A percentile compares a stretch with the other conserved stretches of the same genome.
phyloP scores from a whole-genome alignment of 176 grass and related monocot species.

The Avena atlantica region DNA sequence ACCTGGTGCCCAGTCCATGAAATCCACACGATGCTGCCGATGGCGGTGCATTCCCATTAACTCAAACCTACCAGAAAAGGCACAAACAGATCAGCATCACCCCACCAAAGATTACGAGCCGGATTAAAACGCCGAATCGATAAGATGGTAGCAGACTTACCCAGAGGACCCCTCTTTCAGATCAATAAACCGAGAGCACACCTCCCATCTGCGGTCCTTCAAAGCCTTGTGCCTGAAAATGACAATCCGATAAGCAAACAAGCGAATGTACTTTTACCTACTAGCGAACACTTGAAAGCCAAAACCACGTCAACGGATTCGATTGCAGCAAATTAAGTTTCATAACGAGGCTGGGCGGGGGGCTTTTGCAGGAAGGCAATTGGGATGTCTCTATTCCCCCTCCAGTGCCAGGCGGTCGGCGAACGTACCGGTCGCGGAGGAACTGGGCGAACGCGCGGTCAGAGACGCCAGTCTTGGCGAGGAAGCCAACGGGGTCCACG shows the following conservation, averaged over 20 bases:
- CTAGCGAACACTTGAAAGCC: background rate
- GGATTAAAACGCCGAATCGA: background rate
- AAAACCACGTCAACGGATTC: background rate
- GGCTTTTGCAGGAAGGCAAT: background rate
- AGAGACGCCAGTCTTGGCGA: constrained; percentile 69
- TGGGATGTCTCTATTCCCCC: background rate
- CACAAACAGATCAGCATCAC: constrained; percentile 25
- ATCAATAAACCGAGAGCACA: constrained; percentile 88
- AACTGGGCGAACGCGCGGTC: constrained; percentile 82
- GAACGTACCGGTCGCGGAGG: constrained; percentile 78
- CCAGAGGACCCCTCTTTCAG: constrained; percentile 80
- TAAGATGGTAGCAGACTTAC: constrained; percentile 37
- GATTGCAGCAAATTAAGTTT: constrained; percentile 11
- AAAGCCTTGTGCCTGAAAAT: constrained; percentile 75
- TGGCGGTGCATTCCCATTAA: constrained; percentile 86
- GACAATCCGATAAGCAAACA: constrained; percentile 36
- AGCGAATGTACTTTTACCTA: background rate
- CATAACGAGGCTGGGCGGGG: background rate
- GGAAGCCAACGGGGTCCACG: constrained; percentile 81
- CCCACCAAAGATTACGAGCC: background rate
- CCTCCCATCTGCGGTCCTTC: constrained; percentile 79
- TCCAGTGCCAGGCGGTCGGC: background rate
- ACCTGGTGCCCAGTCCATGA: constrained; percentile 99
- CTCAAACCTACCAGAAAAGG: constrained; percentile 63
- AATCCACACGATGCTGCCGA: constrained; percentile 82